Evolutionary conservation across 306 rosid genomes (phyloP), one percentile per base, ranked within the genome.

Genomic region (Casuarina glauca): DNA sequence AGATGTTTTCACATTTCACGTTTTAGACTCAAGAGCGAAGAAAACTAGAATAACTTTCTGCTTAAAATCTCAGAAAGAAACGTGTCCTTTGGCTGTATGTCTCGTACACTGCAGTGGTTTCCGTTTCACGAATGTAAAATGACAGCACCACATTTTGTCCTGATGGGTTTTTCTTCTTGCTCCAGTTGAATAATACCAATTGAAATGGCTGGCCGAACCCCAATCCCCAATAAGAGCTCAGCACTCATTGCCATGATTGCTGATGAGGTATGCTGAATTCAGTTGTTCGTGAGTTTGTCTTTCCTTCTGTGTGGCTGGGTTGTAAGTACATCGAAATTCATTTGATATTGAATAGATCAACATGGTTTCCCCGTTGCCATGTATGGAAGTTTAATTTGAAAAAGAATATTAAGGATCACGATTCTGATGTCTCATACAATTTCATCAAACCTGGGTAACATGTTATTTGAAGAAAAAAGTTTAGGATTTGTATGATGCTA

Each of bases 211-310:
- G 90, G 89, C 72, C 87, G 89, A 86, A 85, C 81, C 82, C 82
- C 45, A 69, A 80, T 90, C 74, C 91, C 92, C 32, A 82, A 84
- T 19, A 83, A 49, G 49, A 93, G 74, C 69, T 88, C 98, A 11
- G 90, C 97, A 0, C 97, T 91, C 48, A 91, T 93, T 76, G 90
- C 98, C 54, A 91, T 93, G 98, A 93, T 93, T 81, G 98, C 95
- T 6, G 98, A 93, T 78, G 98, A 93, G 97, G 97, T 93, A 82
- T 43, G 76, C 60, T n/a, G 73, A 70, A 58, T 77, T 69, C 46
- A 44, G 64, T 73, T 26, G 46, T 13, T 36, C 45, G 54, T 45
- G 69, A 43, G 12, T 39, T 38, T 73, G 52, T 74, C 49, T 13
- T 10, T 45, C 16, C 38, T 54, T 73, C 26, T 57, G 52, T 26